These are phyloP conservation scores for Cajanus cajan DNA, from an alignment of 306 rosid genomes.

Conservation along the genomic window DNA sequence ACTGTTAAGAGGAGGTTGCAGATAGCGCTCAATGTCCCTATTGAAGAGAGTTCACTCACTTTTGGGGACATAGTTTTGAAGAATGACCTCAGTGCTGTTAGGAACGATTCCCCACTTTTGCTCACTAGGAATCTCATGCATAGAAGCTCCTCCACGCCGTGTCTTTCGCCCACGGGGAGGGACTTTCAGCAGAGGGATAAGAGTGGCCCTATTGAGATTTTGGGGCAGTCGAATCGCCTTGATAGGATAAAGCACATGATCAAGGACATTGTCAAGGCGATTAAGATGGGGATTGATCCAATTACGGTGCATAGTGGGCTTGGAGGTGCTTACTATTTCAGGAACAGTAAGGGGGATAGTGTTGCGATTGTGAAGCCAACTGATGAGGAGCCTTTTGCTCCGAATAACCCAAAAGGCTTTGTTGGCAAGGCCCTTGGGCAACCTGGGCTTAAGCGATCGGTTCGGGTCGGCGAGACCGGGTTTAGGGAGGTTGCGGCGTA, in stretches of 20 bases:
- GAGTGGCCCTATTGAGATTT: conserved; percentile 86
- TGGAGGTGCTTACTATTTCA: conserved; percentile 95
- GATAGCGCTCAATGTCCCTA: conserved; percentile 85
- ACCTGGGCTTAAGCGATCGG: conserved; percentile 88
- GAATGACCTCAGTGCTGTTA: conserved; percentile 77
- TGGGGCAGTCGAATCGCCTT: conserved; percentile 65
- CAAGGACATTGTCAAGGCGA: conserved; percentile 67
- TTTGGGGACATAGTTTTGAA: conserved; percentile 90
- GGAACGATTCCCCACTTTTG: conserved; percentile 85
- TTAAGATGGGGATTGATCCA: conserved; percentile 85
- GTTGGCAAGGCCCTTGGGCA: conserved; percentile 96
- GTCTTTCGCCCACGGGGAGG: conserved; percentile 85
- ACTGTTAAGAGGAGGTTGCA: conserved; percentile 96
- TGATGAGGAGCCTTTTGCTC: conserved; percentile 98
- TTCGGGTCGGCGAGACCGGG: conserved; percentile 97
- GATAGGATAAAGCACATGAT: conserved; percentile 47
- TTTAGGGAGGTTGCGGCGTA: conserved; percentile 95
- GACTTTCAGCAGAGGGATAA: conserved; percentile 80
- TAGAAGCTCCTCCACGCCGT: conserved; percentile 96
- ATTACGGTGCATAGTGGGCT: conserved; percentile 83
- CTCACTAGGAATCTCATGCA: conserved; percentile 76
- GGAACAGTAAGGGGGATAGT: conserved; percentile 67
- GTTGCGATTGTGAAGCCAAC: conserved; percentile 97
- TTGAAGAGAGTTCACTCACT: conserved; percentile 83
- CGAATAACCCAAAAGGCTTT: conserved; percentile 95